phyloP scores from a whole-genome alignment of 192 early-diverging fungal species.

The Dissophora globulifera region DNA sequence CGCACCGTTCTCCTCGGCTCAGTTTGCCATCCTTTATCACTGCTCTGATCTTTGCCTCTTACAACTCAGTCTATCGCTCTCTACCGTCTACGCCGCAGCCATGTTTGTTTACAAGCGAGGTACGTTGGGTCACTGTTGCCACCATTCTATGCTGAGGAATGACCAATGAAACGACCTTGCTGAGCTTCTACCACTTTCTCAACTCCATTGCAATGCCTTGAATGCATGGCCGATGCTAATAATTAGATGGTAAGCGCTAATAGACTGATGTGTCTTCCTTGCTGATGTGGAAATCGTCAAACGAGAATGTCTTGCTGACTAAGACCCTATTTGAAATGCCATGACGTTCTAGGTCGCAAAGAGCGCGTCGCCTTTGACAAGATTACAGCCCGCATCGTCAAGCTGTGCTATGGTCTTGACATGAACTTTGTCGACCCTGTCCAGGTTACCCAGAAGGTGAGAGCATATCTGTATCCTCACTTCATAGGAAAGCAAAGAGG shows the following conservation, averaged over 20 bases:
- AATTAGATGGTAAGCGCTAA: constrained; percentile 26
- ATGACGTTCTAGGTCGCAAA: constrained; percentile 67
- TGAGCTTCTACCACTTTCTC: background rate
- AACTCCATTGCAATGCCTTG: too few relatives aligned
- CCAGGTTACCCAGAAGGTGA: constrained; percentile 94
- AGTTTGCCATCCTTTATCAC: background rate
- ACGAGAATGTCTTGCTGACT: background rate
- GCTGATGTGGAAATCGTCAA: background rate
- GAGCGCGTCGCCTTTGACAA: constrained; percentile 98
- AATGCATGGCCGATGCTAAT: background rate
- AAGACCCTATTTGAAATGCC: background rate
- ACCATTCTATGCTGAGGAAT: too few relatives aligned
- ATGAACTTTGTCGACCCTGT: constrained; percentile 95
- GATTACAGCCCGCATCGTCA: constrained; percentile 93
- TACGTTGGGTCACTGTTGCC: constrained; percentile 4
- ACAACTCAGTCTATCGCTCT: background rate
- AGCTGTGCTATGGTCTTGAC: constrained; percentile 97
- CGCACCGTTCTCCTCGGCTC: constrained; percentile 15
- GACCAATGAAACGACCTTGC: too few relatives aligned
- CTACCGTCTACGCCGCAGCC: background rate
- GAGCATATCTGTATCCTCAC: constrained; percentile 29
- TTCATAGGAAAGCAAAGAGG: too few relatives aligned
- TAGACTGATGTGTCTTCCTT: background rate
- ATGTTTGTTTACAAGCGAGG: constrained; percentile 54
- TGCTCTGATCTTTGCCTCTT: background rate